Conservation (phyloP, 2,329 filamentous ascomycete species). For the Colletotrichum navitas region DNA sequence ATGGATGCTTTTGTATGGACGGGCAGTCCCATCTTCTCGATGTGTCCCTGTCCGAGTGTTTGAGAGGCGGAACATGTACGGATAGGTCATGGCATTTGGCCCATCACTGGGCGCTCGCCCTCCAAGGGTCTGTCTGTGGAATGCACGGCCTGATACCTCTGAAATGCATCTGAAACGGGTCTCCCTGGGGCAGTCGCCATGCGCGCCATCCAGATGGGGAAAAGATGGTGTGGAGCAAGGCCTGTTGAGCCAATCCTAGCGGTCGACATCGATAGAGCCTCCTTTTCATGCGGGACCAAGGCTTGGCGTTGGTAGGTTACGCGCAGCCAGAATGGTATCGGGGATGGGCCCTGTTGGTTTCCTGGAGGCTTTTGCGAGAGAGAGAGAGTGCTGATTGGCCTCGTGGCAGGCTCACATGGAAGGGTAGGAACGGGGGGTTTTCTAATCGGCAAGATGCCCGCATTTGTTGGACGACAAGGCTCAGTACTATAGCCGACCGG, state of each 20-base stretch:
- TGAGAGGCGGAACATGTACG: slow-evolving; percentile 38
- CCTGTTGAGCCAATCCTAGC: slow-evolving; percentile 42
- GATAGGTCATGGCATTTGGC: slow-evolving; percentile 29
- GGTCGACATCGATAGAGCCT: slow-evolving; percentile 30
- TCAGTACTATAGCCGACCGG: slow-evolving; percentile 10
- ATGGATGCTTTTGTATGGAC: slow-evolving; percentile 40
- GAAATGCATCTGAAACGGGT: slow-evolving; percentile 54
- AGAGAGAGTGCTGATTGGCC: background rate
- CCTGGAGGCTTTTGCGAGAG: background rate
- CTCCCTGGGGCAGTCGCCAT: slow-evolving; percentile 47
- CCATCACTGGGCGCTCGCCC: slow-evolving; percentile 35
- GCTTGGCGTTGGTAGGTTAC: slow-evolving; percentile 26
- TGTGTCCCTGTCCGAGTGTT: slow-evolving; percentile 28
- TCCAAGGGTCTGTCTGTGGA: slow-evolving; percentile 14
- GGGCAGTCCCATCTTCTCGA: slow-evolving; percentile 35
- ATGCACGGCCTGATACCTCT: slow-evolving; percentile 46
- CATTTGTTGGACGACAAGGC: slow-evolving; percentile 30
- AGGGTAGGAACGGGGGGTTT: background rate
- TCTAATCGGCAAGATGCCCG: slow-evolving; percentile 15
- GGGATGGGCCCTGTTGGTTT: slow-evolving; percentile 8
- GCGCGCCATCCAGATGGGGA: slow-evolving; percentile 41
- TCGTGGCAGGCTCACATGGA: slow-evolving; percentile 29
- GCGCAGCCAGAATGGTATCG: background rate
- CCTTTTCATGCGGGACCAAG: slow-evolving; percentile 18
- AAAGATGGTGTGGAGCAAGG: slow-evolving; percentile 39